Evolutionary conservation across 1,284 basidiomycete species (phyloP), one percentile per base, ranked within the genome.

Genomic region (Gomphus sp.): DNA sequence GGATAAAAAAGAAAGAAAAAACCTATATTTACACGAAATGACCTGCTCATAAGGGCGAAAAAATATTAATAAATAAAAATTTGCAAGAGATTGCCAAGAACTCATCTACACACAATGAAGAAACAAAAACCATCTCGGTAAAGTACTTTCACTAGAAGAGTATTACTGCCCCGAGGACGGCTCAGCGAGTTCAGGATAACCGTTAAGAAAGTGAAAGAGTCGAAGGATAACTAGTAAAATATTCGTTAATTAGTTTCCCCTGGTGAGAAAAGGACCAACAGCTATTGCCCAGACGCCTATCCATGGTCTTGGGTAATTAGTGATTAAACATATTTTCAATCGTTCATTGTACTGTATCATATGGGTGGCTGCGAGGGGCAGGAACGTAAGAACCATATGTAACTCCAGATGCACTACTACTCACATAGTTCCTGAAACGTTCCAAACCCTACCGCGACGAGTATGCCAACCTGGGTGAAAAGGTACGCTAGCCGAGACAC

Each of bases 181-280:
- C 70, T 68, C 31, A 70, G 64, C 6, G 70, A 68, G 62, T 71
- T 71, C 28, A 66, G 54, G 41, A 64, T 55, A 1, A 66, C 69
- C 33, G 65, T 66, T 12, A 65, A 50, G 5, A 70, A 62, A 4
- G 68, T 68, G 47, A 69, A 63, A 18, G 66, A 51, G 55, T 70
- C 69, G 60, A 70, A 71, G 1, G 52, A 5, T 22, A 54, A 6
- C 52, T 54, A 12, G 14, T 33, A 34, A 6, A 12, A 6, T 34
- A 22, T 36, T 31, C 2, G 25, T 25, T 31, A 33, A 52, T 9
- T 1, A 8, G n/a, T n/a, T n/a, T 16, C 12, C 10, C 6, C n/a
- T 5, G 25, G 22, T 52, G 1, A 48, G 10, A 48, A 28, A 18
- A 8, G 28, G 14, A 48, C 50, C 36, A 10, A 52, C 50, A 22